Base-by-base conservation (phyloP, 176 grass and related monocot genomes). In the Oropetium thomaeum region DNA sequence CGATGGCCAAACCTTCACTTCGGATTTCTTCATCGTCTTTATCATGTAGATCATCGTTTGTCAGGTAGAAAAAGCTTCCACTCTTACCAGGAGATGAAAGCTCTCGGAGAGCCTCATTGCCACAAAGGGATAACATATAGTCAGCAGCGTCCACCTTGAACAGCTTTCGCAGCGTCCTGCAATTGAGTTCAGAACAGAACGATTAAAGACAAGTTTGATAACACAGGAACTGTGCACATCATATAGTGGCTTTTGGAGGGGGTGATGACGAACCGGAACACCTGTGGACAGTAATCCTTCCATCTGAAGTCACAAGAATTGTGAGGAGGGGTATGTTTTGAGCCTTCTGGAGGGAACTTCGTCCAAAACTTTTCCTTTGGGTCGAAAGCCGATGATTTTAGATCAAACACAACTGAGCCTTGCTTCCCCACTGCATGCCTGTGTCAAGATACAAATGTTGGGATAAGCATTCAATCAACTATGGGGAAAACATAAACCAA, bases 1-100 rank as follows among this genome's bases (percentile, higher is more conserved):
- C 12, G 76, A 68, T 68, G 74, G 38, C 85, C 74, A 52, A 77
- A 99, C 96, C 89, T 99, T 99, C 59, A 99, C 96, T 99, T 99
- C 96, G n/a, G 91, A 81, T 75, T 99, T 99, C 87, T 95, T 99
- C 91, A 99, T 87, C 22, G 96, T 99, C 77, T 99, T 95, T 54
- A 99, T 95, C 96, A 99, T 95, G 76, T 99, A 99, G 85, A 67
- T 95, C 91, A 55, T 99, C 96, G 1, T 89, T 88, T 41, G 96
- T 99, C 7, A 97, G 71, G 82, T 97, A 97, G 64, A 97, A 97
- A 84, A 85, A 97, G 77, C 94, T 97, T 83, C 94, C 96, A 59
- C 96, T 99, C 87, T 99, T 99, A 61, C 96, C 96, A 39, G 96
- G 96, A 39, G 96, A 99, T 8, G 89, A 99, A 26, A 99, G 89